phyloP scores from a whole-genome alignment of 2,329 filamentous ascomycete species.

The Helotiales sp. region DNA sequence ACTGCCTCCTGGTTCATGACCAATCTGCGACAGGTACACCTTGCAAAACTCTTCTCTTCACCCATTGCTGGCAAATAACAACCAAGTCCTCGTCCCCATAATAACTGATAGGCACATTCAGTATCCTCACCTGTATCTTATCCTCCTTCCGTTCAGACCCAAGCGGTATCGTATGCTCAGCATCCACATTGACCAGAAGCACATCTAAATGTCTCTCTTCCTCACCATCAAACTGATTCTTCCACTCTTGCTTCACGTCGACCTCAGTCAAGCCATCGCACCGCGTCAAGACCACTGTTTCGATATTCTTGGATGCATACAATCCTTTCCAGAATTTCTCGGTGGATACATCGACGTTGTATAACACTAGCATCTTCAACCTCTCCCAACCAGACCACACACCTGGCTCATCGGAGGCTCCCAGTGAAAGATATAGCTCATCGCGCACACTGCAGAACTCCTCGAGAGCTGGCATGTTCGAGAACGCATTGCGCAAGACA shows the following conservation, averaged over 20 bases:
- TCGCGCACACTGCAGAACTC: constrained; percentile 55
- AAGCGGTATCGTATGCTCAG: constrained; percentile 23
- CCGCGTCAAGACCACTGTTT: constrained; percentile 51
- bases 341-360: constrained; percentile 47
- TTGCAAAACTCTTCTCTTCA: constrained; percentile 48
- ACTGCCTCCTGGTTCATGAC: not conserved
- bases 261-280: constrained; percentile 42
- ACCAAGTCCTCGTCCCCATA: constrained; percentile 47
- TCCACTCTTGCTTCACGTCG: constrained; percentile 51
- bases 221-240: constrained; percentile 43
- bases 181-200: constrained; percentile 23
- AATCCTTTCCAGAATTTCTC: constrained; percentile 47
- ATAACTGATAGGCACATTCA: constrained; percentile 48
- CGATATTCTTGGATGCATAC: constrained; percentile 46
- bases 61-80: constrained; percentile 49
- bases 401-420: constrained; percentile 40
- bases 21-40: constrained; percentile 27
- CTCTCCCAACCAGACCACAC: constrained; percentile 53
- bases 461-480: constrained; percentile 50
- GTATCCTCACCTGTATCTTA: constrained; percentile 47
- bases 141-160: constrained; percentile 37
- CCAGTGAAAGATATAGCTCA: constrained; percentile 49
- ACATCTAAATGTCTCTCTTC: constrained; percentile 24
- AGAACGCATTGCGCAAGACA: constrained; percentile 53
- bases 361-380: constrained; percentile 51